Evolutionary conservation across 331 rosid species (phyloP).

Genomic region (Spiraea crenata): DNA sequence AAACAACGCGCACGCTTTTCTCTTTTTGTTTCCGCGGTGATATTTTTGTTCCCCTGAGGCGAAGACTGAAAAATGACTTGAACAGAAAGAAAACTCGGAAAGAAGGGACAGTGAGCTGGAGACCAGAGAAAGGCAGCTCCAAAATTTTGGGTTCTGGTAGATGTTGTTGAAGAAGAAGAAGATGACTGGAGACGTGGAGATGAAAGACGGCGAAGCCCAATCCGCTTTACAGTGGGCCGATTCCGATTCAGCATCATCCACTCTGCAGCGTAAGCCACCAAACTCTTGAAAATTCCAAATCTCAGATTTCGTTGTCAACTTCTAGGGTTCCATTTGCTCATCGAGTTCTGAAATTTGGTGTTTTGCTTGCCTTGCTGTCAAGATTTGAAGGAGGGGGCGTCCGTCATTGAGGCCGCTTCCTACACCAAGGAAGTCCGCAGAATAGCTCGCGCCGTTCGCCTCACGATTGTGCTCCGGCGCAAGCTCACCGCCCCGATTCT

Average conservation of each 20-base stretch:
- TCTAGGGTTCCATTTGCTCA: constrained; percentile 6
- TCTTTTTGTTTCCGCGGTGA: background rate
- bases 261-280: background rate
- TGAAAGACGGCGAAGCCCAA: constrained; percentile 5
- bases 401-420: constrained; percentile 10
- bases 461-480: constrained; percentile 1
- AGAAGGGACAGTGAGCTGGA: background rate
- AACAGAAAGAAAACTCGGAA: background rate
- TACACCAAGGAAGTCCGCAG: constrained; percentile 7
- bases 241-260: background rate
- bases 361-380: background rate
- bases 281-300: background rate
- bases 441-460: constrained; percentile 9
- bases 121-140: background rate
- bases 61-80: background rate
- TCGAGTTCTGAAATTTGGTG: background rate
- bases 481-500: background rate
- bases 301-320: background rate
- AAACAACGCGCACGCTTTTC: background rate
- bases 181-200: constrained; percentile 6
- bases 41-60: background rate
- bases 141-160: background rate
- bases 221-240: background rate
- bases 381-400: constrained; percentile 5
- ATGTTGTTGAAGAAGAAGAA: background rate